These are phyloP conservation scores for Sordaria brevicollis DNA, from an alignment of 495 filamentous ascomycete genomes.

Conservation along the genomic window DNA sequence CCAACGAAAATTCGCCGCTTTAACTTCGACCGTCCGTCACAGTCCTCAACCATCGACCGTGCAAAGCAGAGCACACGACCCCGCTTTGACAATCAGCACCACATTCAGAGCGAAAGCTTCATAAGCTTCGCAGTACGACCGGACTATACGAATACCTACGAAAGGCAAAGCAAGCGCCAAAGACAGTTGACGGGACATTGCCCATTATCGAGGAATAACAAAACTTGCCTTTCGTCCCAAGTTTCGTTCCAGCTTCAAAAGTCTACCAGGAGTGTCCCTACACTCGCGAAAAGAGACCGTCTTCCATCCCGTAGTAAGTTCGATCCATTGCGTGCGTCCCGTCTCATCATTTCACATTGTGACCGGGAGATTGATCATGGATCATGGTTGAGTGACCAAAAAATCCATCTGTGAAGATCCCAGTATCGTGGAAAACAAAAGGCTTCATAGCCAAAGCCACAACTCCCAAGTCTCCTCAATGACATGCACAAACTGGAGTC, in stretches of 20 bases:
- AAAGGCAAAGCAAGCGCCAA: not conserved
- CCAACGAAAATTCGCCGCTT: not conserved
- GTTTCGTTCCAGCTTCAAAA: not conserved
- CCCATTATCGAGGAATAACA: not conserved
- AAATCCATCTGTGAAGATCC: not conserved
- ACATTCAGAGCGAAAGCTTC: not conserved
- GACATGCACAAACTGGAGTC: not conserved
- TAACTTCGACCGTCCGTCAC: not conserved
- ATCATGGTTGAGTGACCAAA: not conserved
- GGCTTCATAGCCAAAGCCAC: not conserved
- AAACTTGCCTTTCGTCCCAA: not conserved
- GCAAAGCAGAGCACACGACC: not conserved
- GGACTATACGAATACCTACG: not conserved
- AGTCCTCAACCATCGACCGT: not conserved
- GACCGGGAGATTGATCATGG: not conserved
- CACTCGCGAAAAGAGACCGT: not conserved
- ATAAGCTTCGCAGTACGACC: not conserved
- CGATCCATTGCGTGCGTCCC: not conserved
- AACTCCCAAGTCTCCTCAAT: not conserved
- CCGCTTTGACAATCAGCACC: not conserved
- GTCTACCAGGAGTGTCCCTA: not conserved
- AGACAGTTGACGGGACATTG: not conserved
- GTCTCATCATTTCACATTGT: not conserved
- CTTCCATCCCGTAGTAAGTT: not conserved
- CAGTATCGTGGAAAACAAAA: not conserved